These are phyloP conservation scores for Mrakiaceae sp. DNA, from an alignment of 1,284 basidiomycete genomes.

Conservation along the genomic window DNA sequence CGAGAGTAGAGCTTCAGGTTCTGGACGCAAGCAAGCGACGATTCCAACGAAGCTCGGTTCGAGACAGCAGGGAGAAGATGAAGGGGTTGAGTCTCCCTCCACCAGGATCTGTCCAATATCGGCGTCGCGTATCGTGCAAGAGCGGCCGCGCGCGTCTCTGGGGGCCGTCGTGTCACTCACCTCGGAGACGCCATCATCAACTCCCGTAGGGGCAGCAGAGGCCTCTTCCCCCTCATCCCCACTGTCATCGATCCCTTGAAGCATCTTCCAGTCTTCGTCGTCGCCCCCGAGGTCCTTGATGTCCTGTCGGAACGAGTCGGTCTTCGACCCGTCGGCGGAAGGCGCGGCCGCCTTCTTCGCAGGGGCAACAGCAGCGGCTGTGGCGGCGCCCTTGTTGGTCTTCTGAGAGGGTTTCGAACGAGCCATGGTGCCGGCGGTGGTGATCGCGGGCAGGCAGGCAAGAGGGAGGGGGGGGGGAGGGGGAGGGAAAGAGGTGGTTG, in stretches of 20 bases:
- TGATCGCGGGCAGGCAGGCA: not conserved
- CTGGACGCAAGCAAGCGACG: not conserved
- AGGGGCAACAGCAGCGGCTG: not conserved
- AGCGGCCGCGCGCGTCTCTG: conserved; percentile 20
- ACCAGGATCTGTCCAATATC: too few relatives aligned
- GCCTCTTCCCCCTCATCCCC: conserved; percentile 30
- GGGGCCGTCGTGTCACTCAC: conserved; percentile 19
- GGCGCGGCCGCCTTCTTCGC: not conserved
- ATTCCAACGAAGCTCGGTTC: not conserved
- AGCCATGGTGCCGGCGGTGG: conserved; percentile 5
- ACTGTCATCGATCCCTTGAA: conserved; percentile 38
- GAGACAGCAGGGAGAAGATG: not conserved
- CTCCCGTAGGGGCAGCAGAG: conserved; percentile 11
- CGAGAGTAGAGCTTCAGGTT: not conserved
- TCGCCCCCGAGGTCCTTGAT: conserved; percentile 45
- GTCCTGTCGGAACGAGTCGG: conserved; percentile 22
- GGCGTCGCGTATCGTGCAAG: not conserved
- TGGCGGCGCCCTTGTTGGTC: not conserved
- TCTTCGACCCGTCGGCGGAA: not conserved
- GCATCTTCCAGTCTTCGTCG: conserved; percentile 41
- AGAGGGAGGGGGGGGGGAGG: not conserved
- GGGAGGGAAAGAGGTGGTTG: not conserved
- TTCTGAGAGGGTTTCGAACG: conserved; percentile 8
- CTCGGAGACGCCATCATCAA: conserved; percentile 23
- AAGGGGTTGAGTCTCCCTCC: too few relatives aligned